Evolutionary conservation across 148 eudicot genomes (phyloP).

Genomic region (Pouteria glomerata): DNA sequence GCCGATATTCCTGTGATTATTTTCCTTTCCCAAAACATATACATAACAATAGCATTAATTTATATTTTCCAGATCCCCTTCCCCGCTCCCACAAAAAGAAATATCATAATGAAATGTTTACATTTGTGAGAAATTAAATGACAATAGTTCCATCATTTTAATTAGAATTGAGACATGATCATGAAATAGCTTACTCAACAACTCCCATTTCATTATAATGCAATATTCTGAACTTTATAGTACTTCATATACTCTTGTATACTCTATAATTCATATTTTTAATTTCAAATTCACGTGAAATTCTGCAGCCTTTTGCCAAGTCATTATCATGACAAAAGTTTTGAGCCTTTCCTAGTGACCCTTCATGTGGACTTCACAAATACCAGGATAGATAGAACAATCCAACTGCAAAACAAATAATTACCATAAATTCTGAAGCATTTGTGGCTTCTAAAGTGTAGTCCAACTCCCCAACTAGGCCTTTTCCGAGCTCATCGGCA

Average conservation of each 20-base stretch:
- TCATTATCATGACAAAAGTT: not conserved
- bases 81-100: not conserved
- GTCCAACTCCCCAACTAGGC: slow-evolving; percentile 91
- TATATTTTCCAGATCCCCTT: not conserved
- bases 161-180: not conserved
- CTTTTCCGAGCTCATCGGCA: slow-evolving; percentile 98
- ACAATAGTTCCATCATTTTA: not conserved
- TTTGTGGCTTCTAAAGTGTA: slow-evolving; percentile 90
- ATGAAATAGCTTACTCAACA: not conserved
- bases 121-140: not conserved
- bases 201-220: not conserved
- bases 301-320: not conserved
- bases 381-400: not conserved
- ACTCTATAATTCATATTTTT: no score
- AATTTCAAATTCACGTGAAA: not conserved
- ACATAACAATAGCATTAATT: not conserved
- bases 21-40: not conserved
- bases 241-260: not conserved
- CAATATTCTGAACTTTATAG: not conserved
- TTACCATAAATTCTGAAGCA: slow-evolving; percentile 75
- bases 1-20: not conserved
- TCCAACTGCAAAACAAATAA: slow-evolving; percentile 4
- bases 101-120: not conserved
- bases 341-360: not conserved
- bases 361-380: not conserved